These are phyloP conservation scores for Geotrichum citri-aurantii DNA, from an alignment of 1,139 yeast genomes.

Conservation along the genomic window DNA sequence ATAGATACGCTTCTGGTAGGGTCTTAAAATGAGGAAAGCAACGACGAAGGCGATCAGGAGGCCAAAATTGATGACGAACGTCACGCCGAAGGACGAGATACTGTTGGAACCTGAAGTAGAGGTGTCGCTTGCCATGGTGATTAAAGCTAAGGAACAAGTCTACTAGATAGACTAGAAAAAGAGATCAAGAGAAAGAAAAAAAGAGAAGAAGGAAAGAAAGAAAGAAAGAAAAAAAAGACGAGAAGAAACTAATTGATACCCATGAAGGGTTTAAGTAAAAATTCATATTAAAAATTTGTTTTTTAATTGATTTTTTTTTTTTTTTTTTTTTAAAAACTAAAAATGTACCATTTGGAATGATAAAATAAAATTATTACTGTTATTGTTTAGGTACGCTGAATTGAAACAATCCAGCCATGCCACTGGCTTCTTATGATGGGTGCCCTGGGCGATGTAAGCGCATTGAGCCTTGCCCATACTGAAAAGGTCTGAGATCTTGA, in stretches of 20 bases:
- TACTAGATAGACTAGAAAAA: neutral
- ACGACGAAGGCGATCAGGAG: slow-evolving; percentile 52
- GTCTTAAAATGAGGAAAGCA: slow-evolving; percentile 59
- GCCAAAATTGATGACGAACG: slow-evolving; percentile 52
- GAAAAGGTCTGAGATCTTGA: too few relatives aligned
- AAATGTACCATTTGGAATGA: too few relatives aligned
- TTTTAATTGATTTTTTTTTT: neutral
- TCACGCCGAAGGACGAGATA: slow-evolving; percentile 42
- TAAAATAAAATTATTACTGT: too few relatives aligned
- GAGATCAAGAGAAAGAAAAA: neutral
- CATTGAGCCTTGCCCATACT: too few relatives aligned
- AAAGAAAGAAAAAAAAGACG: neutral
- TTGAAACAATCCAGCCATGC: too few relatives aligned
- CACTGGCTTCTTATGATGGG: too few relatives aligned
- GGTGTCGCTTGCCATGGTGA: neutral
- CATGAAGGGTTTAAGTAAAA: neutral
- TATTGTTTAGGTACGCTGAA: too few relatives aligned
- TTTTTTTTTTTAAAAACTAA: too few relatives aligned
- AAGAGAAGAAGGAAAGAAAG: neutral
- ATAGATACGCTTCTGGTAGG: slow-evolving; percentile 63
- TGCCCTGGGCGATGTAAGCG: too few relatives aligned
- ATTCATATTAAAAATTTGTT: neutral
- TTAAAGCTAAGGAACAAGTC: neutral
- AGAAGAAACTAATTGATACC: too few relatives aligned
- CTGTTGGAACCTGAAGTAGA: slow-evolving; percentile 24